These are phyloP conservation scores for Microbotryum silenes-acaulis DNA, from an alignment of 1,284 basidiomycete species.

Conservation along the genomic window DNA sequence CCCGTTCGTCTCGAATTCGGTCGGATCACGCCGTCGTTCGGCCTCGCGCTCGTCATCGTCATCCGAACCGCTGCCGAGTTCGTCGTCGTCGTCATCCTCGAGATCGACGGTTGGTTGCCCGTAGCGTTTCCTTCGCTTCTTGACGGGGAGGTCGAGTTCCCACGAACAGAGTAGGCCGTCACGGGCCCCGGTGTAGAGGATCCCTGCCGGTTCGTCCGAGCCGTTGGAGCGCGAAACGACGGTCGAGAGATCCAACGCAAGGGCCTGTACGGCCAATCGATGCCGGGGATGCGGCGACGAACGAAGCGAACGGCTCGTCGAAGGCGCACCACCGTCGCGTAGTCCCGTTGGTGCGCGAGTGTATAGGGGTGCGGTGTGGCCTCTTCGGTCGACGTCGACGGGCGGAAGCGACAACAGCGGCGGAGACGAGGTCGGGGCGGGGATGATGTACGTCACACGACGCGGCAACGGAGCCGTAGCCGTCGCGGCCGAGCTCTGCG, in stretches of 20 bases:
- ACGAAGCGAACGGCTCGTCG: constrained; percentile 10
- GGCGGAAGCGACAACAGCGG: constrained; percentile 66
- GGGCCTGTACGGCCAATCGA: constrained; percentile 73
- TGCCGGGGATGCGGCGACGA: constrained; percentile 58
- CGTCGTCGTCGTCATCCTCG: constrained; percentile 22
- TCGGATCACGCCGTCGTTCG: constrained; percentile 35
- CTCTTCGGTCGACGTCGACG: constrained; percentile 45
- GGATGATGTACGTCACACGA: constrained; percentile 78
- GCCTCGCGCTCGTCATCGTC: constrained; percentile 2
- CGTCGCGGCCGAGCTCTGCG: not conserved
- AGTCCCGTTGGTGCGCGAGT: constrained; percentile 22
- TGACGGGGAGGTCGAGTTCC: constrained; percentile 67
- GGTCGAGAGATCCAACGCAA: constrained; percentile 79
- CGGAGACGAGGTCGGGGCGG: constrained; percentile 55
- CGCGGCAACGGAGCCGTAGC: constrained; percentile 31
- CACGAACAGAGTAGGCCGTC: constrained; percentile 87
- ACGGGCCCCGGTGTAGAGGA: constrained; percentile 84
- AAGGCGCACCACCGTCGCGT: constrained; percentile 1
- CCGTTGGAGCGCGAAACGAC: constrained; percentile 47
- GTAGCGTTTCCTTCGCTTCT: constrained; percentile 43
- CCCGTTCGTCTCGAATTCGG: constrained; percentile 50
- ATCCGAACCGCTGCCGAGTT: constrained; percentile 10
- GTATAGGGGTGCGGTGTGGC: constrained; percentile 25
- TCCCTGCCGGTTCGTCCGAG: constrained; percentile 64
- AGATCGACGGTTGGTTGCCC: constrained; percentile 8